A percentile compares a stretch with the other conserved stretches of the same genome.
These are phyloP conservation scores for Pontederia paniculata DNA, from an alignment of 176 grass and related monocot species.

Conservation along the genomic window DNA sequence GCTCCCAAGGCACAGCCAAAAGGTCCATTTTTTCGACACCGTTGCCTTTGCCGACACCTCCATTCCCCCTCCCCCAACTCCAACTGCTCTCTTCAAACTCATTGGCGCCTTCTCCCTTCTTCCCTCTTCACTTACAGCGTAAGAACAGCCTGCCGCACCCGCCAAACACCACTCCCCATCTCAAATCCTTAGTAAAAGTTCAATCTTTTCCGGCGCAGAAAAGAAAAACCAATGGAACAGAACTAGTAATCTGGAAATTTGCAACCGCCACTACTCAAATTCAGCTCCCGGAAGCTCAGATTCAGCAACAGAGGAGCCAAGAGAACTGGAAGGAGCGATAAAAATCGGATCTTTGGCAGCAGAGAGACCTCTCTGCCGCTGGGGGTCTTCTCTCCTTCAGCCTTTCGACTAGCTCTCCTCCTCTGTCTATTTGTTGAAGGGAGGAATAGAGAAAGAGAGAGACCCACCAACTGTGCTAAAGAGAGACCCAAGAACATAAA, in stretches of 20 bases:
- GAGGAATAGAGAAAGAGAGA: too few species aligned
- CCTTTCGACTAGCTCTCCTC: too few species aligned
- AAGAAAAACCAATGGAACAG: not conserved
- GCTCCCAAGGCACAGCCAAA: conserved; percentile 58
- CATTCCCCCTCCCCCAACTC: conserved; percentile 12
- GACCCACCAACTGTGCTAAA: too few species aligned
- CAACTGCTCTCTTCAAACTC: conserved; percentile 36
- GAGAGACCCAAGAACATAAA: too few species aligned
- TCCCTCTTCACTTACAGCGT: not conserved
- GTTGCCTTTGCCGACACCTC: conserved; percentile 27
- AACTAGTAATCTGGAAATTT: not conserved
- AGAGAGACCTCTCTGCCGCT: too few species aligned
- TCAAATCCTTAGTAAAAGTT: not conserved
- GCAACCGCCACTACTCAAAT: too few species aligned
- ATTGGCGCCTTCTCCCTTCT: conserved; percentile 10
- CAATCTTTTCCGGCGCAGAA: not conserved
- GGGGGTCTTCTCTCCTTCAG: too few species aligned
- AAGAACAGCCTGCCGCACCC: conserved; percentile 15
- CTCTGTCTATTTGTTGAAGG: too few species aligned
- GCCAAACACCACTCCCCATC: not conserved
- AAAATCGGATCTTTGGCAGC: too few species aligned
- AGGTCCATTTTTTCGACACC: conserved; percentile 53
- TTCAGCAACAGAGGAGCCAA: too few species aligned
- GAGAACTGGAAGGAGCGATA: too few species aligned
- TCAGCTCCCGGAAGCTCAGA: too few species aligned